Evolutionary conservation across 140 eudicot species (phyloP), one percentile per base, ranked within the genome.

Genomic region (Flaveria floridana): DNA sequence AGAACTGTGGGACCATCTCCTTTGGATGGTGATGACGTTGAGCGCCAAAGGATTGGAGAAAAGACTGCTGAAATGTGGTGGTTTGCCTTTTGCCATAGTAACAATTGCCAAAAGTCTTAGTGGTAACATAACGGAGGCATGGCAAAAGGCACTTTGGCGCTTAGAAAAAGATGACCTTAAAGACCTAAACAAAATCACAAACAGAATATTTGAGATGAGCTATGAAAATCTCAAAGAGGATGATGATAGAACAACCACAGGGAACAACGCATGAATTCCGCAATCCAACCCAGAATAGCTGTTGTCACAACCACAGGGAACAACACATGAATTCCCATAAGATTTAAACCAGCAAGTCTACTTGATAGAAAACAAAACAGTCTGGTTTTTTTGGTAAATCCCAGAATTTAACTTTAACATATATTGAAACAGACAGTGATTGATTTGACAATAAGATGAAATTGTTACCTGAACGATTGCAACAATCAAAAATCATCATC

Each of bases 401-500:
- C 65, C 10, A 58, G 65, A 58, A 26, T 62, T 14, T 28, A 62
- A 62, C 4, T 62, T 62, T 28, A 26, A 62, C 46, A 28, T 26
- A 28, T 26, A 13, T 62, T 28, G 68, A 62, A 62, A 62, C 21
- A 62, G 12, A 28, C 46, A 28, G 44, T 28, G 65, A 57, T 57
- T 57, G 1, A 7, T 9, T 57, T 53, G 61, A 57, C 3, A 57
- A 57, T 7, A 57, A 9, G 2, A 57, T 7, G 34, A 57, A 20
- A 13, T 2, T 7, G 10, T 28, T 28, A 62, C 44, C 68, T 62
- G 44, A 62, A 62, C 30, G 21, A 62, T 28, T 62, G 21, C 68
- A 1, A 26, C 21, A 76, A 66, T 76, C 47, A 76, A 52, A 65
- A 76, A n/a, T 94, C 99, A 42, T 94, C 98, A 63, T 90, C 98